Evolutionary conservation across 2,329 filamentous ascomycete genomes (phyloP), one percentile per base, ranked within the genome.

Genomic region (Chalaropsis ovoidea): DNA sequence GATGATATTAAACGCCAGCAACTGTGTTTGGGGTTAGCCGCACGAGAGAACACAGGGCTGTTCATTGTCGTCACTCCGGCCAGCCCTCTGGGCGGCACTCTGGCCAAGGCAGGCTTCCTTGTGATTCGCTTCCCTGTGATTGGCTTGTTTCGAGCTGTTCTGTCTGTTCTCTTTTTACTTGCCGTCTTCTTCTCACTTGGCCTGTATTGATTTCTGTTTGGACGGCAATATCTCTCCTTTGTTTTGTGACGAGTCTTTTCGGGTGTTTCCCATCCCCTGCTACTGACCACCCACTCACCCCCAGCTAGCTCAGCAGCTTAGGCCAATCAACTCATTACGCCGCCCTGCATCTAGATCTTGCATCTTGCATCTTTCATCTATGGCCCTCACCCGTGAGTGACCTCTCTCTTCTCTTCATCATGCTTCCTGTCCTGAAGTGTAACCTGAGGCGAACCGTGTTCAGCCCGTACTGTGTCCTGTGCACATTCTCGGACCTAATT

Each of bases 391-490:
- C 31, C 31, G 31, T 6, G 3, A 31, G 43, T n/a, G 43, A 47
- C 19, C 15, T n/a, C 17, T 47, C 17, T 47, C 43, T 19, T 19
- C 10, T 22, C n/a, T 49, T 8, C n/a, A 31, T 31, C 31, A 2
- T 31, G 31, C 31, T 31, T 31, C 45, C 22, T 49, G 45, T 22
- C 45, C 22, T 49, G 45, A 22, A 49, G 45, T 49, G 45, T 22
- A 49, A 49, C 52, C 27, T 56, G 52, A 56, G 52, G 52, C 52
- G 52, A 56, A 56, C 52, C 2, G 19, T 24, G 52, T 31, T 31
- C 52, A 10, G 52, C 15, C 52, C 24, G 15, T 31, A 24, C 11
- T 31, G 22, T 56, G 52, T 27, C 24, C 52, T 10, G 52, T 56
- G 52, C 52, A 27, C 27, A 11, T n/a, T 10, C 24, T 56, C 52